These are phyloP conservation scores for Jamesozyma piceae DNA, from an alignment of 805 yeast species.

Conservation along the genomic window DNA sequence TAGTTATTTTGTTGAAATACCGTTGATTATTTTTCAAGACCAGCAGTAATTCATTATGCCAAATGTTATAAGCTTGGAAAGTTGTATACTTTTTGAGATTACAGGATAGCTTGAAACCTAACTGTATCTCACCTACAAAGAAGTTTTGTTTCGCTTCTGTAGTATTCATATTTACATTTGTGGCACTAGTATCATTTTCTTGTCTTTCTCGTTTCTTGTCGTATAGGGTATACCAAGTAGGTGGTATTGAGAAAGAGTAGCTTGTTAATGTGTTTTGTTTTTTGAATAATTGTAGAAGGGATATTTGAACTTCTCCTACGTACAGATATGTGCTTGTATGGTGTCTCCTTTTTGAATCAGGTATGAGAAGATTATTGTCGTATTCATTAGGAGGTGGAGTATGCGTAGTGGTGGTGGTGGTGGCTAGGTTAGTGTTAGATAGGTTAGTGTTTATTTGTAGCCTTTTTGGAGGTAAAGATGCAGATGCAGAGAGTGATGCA, in stretches of 20 bases:
- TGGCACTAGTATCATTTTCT: constrained; percentile 7
- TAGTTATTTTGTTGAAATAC: too few relatives aligned
- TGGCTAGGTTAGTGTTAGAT: neutral
- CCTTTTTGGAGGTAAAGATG: neutral
- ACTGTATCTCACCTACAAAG: constrained; percentile 19
- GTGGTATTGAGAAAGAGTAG: constrained; percentile 13
- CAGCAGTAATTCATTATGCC: constrained; percentile 12
- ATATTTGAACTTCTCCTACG: constrained; percentile 25
- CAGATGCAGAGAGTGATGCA: neutral
- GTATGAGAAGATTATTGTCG: neutral
- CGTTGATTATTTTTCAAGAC: constrained; percentile 2
- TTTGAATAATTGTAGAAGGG: constrained; percentile 22
- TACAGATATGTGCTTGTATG: constrained; percentile 16
- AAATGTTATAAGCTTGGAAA: constrained; percentile 16
- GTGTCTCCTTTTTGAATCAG: constrained; percentile 1
- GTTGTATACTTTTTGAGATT: constrained; percentile 12
- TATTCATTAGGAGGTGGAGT: neutral
- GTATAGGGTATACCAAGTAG: constrained; percentile 22
- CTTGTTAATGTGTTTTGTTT: constrained; percentile 10
- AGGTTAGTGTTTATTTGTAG: neutral
- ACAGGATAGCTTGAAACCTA: constrained; percentile 16
- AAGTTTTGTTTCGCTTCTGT: neutral
- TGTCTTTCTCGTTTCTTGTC: constrained; percentile 17
- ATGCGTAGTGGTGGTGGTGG: neutral
- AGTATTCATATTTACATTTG: neutral